Evolutionary conservation across 306 rosid species (phyloP), one percentile per base, ranked within the genome.

Genomic region (Ochetophila trinervis): DNA sequence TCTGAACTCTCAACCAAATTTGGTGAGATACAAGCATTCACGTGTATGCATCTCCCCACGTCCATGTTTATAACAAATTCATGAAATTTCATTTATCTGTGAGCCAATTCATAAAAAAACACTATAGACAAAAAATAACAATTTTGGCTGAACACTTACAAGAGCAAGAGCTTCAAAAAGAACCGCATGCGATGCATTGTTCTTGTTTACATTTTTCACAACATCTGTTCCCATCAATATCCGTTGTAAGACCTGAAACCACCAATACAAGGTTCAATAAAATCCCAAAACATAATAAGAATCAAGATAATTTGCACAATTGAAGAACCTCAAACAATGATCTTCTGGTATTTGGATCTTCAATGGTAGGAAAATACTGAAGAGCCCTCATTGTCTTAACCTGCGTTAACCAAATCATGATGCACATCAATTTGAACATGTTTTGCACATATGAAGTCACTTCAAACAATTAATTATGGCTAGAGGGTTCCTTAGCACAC

Each of bases 101-200:
- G 6, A 44, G 15, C 6, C 47, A 62, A 19, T 22, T 14, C 4
- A 1, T 13, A 13, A 8, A 8, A 40, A 17, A 52, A 18, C 19
- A 63, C 51, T 16, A 56, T 16, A 12, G 2, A 24, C 18, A 49
- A 50, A 35, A 47, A 13, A 60, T 16, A 11, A 50, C 6, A 61
- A n/a, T 27, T 50, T 24, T n/a, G 11, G 30, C 19, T 22, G 44
- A 21, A 66, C 49, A 74, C 95, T 81, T 86, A 94, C 99, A 81
- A 94, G 87, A 74, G 99, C 99, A 63, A 94, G 95, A 64, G 99
- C 99, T 88, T 94, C 99, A 77, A 94, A 94, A 67, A 94, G 97
- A 84, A 94, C 99, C 63, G 99, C 99, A 72, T 94, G 97, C 11
- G 99, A 94, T 53, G 99, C 99, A 72, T 94, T 94, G 73, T 94